These are phyloP conservation scores for Vitis hybrid DNA, from an alignment of 177 flowering plant species.

Conservation along the genomic window DNA sequence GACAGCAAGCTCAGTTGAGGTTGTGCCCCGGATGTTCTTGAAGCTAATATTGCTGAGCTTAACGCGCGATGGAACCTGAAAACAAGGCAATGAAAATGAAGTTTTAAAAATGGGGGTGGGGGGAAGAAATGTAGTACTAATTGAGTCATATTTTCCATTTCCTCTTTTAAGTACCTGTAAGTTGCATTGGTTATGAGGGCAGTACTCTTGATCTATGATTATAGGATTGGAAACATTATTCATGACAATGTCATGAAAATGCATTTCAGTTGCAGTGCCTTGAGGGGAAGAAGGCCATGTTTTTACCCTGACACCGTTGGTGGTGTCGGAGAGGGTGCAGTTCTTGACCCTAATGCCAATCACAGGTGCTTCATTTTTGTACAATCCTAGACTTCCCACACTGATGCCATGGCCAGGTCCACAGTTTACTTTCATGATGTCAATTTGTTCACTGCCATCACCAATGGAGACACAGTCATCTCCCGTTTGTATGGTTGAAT, in stretches of 20 bases:
- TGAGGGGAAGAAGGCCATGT: slow-evolving; percentile 28
- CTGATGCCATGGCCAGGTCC: slow-evolving; percentile 42
- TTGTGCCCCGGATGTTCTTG: slow-evolving; percentile 44
- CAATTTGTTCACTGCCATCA: slow-evolving; percentile 21
- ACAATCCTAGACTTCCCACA: slow-evolving; percentile 39
- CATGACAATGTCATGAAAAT: slow-evolving; percentile 13
- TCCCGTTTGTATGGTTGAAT: slow-evolving; percentile 31
- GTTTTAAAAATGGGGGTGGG: too few species aligned
- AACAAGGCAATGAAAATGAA: background rate
- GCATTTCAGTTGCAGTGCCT: slow-evolving; percentile 17
- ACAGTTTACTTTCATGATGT: slow-evolving; percentile 22
- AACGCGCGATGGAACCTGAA: background rate
- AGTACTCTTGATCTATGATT: too few species aligned
- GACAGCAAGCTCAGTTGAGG: slow-evolving; percentile 25
- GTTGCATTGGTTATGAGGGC: too few species aligned
- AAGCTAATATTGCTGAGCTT: slow-evolving; percentile 40
- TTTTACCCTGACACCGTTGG: slow-evolving; percentile 42
- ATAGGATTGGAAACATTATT: too few species aligned
- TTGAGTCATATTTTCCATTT: too few species aligned
- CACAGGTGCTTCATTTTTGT: slow-evolving; percentile 23
- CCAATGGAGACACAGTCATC: slow-evolving; percentile 54
- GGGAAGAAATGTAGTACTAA: background rate
- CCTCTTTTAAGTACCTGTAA: too few species aligned
- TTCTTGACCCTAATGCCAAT: slow-evolving; percentile 12
- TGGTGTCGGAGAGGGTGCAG: slow-evolving; percentile 23